Conservation (phyloP, 2,329 filamentous ascomycete genomes). For the Fusarium bulbicola region DNA sequence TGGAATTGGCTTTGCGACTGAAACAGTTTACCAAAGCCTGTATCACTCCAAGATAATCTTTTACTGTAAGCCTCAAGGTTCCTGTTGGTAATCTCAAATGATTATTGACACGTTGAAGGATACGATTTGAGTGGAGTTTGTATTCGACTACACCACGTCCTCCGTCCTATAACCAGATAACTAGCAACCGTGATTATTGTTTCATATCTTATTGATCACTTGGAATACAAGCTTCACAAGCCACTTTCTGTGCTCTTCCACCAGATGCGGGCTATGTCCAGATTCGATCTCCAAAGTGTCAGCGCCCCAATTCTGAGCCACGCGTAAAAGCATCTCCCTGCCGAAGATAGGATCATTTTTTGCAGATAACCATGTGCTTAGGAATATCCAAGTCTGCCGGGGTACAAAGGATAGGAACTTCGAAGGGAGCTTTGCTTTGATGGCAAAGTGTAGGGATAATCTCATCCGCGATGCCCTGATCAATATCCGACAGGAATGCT, state of each 20-base stretch:
- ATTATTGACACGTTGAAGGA: neutral
- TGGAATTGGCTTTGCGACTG: neutral
- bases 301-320: constrained; percentile 16
- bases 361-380: constrained; percentile 12
- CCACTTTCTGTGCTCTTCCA: constrained; percentile 3
- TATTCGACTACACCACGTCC: neutral
- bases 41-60: fast-evolving
- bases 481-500: constrained; percentile 25
- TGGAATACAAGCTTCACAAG: constrained; percentile 1
- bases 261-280: constrained; percentile 31
- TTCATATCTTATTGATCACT: neutral
- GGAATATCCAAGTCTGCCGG: neutral
- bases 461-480: constrained; percentile 3
- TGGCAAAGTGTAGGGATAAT: constrained; percentile 1
- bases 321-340: neutral
- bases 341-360: constrained; percentile 4
- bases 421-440: constrained; percentile 19
- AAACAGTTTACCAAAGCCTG: neutral
- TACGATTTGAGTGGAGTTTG: neutral
- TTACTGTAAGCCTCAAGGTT: fast-evolving
- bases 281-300: constrained; percentile 16
- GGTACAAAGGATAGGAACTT: constrained; percentile 6
- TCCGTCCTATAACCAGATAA: neutral
- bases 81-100: neutral
- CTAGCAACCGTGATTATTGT: fast-evolving